Evolutionary conservation across 2,329 filamentous ascomycete genomes (phyloP), one percentile per base, ranked within the genome.

Genomic region (Epicoccum nigrum): DNA sequence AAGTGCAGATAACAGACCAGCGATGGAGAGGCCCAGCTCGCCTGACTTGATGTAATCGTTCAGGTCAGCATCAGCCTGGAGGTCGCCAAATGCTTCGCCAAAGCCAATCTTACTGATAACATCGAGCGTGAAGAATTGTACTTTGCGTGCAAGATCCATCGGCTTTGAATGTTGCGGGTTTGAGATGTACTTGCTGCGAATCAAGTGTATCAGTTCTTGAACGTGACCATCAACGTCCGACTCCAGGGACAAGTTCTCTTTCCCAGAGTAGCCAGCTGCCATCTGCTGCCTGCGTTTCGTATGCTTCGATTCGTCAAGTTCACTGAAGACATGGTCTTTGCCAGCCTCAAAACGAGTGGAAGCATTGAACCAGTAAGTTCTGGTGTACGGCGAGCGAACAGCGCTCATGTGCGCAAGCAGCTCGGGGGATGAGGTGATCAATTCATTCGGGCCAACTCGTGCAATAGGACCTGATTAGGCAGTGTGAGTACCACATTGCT

Each of bases 61-160:
- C 1, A 79, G 41, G 54, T 83, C 81, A 11, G 70, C 66, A 49
- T 83, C 79, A 6, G 75, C 69, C 13, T 69, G 67, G 20, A 83
- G 69, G 54, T 78, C 79, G 1, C 81, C 80, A 51, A 81, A 81
- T 0, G 79, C 63, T 12, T 74, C 58, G 2, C 80, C 81, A 47
- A 83, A 81, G 0, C 79, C 78, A 5, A 84, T 65, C 27, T 74
- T 74, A 38, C 75, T 79, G 52, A 85, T 81, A 35, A 82, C 75
- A 52, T 84, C 82, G 8, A 83, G 71, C 1, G 81, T 80, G 46
- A 83, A 77, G 65, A 74, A 83, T 42, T 82, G 79, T 3, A 74
- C 69, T 49, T 80, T 79, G 2, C 63, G 67, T 1, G 70, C 77
- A 47, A 79, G 64, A 50, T 83, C 79, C 45, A 82, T 62, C 1